phyloP scores from a whole-genome alignment of 441 rosid species.

The Adansonia madagascariensis region DNA sequence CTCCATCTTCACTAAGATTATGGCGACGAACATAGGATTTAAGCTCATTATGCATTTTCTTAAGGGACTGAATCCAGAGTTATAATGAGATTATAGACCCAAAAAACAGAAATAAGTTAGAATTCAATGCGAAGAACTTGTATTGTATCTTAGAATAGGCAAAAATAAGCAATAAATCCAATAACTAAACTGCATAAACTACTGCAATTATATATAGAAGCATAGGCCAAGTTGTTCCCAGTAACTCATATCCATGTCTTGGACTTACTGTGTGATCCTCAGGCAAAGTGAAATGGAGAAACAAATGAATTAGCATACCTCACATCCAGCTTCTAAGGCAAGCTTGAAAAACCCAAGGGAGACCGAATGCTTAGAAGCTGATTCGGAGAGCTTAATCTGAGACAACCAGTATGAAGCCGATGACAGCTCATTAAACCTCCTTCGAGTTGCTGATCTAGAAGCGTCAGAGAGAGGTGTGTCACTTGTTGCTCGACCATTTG shows the following conservation, averaged over 20 bases:
- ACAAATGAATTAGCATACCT: constrained; percentile 49
- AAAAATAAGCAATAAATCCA: neutral
- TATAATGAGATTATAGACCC: neutral
- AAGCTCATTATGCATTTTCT: constrained; percentile 70
- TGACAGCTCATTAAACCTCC: constrained; percentile 50
- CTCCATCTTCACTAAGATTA: constrained; percentile 55
- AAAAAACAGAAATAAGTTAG: neutral
- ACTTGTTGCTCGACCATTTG: constrained; percentile 39
- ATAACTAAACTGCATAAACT: neutral
- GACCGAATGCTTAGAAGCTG: constrained; percentile 68
- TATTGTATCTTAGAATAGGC: neutral
- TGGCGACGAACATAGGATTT: constrained; percentile 69
- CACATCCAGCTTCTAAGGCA: constrained; percentile 80
- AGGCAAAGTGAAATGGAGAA: constrained; percentile 1
- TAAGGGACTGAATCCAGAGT: constrained; percentile 51
- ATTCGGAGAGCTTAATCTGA: constrained; percentile 79
- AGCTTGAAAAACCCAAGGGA: constrained; percentile 92
- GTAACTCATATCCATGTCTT: no score
- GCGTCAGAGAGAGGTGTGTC: constrained; percentile 61
- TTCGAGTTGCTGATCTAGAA: constrained; percentile 53
- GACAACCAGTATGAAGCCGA: constrained; percentile 78
- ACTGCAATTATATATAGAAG: no score
- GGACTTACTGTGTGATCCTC: no score
- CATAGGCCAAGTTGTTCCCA: no score
- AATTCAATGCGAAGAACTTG: constrained; percentile 4